phyloP scores from a whole-genome alignment of 1,284 basidiomycete genomes.

The Pseudomicrostroma phylloplanum region DNA sequence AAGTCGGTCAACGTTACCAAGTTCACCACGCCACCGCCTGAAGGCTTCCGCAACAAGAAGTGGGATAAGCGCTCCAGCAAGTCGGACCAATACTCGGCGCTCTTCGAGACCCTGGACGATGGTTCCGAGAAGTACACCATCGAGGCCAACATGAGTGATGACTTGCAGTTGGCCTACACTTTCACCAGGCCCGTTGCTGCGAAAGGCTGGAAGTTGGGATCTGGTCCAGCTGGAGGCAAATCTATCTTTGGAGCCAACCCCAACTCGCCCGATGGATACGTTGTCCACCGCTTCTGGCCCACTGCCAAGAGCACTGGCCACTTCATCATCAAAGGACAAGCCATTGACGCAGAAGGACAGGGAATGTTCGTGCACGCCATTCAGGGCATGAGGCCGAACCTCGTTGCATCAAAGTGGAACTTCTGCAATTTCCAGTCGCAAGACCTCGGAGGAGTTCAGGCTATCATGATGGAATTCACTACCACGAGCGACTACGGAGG shows the following conservation, averaged over 20 bases:
- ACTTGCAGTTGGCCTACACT: constrained; percentile 73
- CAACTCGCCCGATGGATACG: constrained; percentile 35
- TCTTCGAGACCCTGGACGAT: constrained; percentile 60
- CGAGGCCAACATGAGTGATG: constrained; percentile 69
- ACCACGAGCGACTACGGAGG: constrained; percentile 56
- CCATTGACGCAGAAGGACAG: constrained; percentile 64
- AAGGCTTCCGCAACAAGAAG: constrained; percentile 52
- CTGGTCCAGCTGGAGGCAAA: constrained; percentile 77
- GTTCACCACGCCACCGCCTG: constrained; percentile 68
- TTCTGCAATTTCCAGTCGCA: constrained; percentile 73
- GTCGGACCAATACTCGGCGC: constrained; percentile 73
- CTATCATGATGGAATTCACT: constrained; percentile 93
- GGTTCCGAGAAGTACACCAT: constrained; percentile 71
- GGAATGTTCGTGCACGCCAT: constrained; percentile 94
- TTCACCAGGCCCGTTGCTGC: constrained; percentile 65
- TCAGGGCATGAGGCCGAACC: constrained; percentile 95
- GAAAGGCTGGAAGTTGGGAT: constrained; percentile 86
- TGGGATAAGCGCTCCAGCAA: constrained; percentile 77
- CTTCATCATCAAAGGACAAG: constrained; percentile 65
- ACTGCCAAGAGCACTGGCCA: constrained; percentile 61
- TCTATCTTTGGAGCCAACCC: constrained; percentile 70
- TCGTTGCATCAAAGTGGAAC: constrained; percentile 90
- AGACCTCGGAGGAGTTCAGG: constrained; percentile 56
- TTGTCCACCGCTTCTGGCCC: constrained; percentile 47
- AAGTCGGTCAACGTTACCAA: constrained; percentile 81